Base-by-base conservation (phyloP, 2,329 filamentous ascomycete species). In the Zarea fungicola region DNA sequence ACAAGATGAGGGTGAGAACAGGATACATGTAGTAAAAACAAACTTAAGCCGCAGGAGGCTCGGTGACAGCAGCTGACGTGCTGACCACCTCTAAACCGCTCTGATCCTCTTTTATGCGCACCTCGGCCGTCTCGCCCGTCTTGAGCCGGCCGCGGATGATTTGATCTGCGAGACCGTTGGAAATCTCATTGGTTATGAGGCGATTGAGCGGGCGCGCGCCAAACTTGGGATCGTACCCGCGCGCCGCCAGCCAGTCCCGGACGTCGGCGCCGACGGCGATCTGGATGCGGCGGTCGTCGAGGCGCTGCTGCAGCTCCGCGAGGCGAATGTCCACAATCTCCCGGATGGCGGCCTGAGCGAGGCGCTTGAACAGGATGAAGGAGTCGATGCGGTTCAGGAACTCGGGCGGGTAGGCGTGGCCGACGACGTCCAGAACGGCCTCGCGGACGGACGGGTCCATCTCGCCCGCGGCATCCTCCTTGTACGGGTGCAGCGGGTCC, bases 311-410 rank as follows among this genome's bases (percentile, higher is more conserved):
- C 7, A 97, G 75, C 69, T 97, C 93, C 53, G 77, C 80, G 41
- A 97, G 75, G 26, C 93, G 82, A 55, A 97, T 96, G 61, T 97
- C 89, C 42, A 96, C 90, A 55, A 97, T 97, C 61, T 95, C 91
- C 25, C 89, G 79, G 49, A 97, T 77, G 14, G 92, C 91, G 16
- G 77, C 73, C 25, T 77, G 78, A 1, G 89, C 88, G 2, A 97
- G 78, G 8, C 92, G 81, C 69, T 91, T 92, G 76, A 97, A 97
- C 62, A 97, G 74, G 65, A 97, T 96, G 71, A 97, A 96, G 53
- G 95, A 92, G 67, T 97, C 92, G 54, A 97, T 89, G 18, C 93
- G 82, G 71, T 99, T 97, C 55, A 97, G 78, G 75, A 97, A 99
- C 65, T 97, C 93, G 3, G 93, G 93, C 5, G 92, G 83, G 63